Evolutionary conservation across 1,284 basidiomycete genomes (phyloP).

Genomic region (Cryptococcus sp.): DNA sequence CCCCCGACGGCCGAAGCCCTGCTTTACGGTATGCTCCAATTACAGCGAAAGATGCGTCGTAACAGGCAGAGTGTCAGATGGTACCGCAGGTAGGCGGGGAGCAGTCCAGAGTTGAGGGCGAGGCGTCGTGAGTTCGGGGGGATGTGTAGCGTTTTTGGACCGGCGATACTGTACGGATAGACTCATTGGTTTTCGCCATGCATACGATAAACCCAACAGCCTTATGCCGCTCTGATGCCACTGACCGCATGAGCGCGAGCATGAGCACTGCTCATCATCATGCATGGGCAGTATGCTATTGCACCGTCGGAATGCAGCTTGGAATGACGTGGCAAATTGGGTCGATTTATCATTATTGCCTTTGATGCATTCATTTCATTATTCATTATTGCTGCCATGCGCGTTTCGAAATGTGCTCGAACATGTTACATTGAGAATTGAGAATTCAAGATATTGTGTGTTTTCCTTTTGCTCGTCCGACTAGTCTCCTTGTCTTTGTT

Average conservation of each 20-base stretch:
- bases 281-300: background rate
- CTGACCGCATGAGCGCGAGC: too few relatives aligned
- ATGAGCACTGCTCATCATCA: too few relatives aligned
- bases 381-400: too few relatives aligned
- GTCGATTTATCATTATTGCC: too few relatives aligned
- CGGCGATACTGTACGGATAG: slow-evolving; percentile 1
- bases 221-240: background rate
- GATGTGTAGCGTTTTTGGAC: background rate
- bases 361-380: background rate
- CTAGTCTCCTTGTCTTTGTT: too few relatives aligned
- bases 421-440: too few relatives aligned
- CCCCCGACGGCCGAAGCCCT: slow-evolving; percentile 82
- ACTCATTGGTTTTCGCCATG: slow-evolving; percentile 1
- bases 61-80: slow-evolving; percentile 87
- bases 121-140: background rate
- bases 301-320: background rate
- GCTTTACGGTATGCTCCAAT: slow-evolving; percentile 89
- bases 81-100: slow-evolving; percentile 58
- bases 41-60: slow-evolving; percentile 95
- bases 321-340: slow-evolving; percentile 2
- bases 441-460: too few relatives aligned
- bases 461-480: too few relatives aligned
- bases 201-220: background rate
- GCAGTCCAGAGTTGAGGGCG: background rate
- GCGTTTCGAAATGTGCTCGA: too few relatives aligned